Conservation (phyloP, 1,284 basidiomycete genomes). For the Quambalaria eucalypti region DNA sequence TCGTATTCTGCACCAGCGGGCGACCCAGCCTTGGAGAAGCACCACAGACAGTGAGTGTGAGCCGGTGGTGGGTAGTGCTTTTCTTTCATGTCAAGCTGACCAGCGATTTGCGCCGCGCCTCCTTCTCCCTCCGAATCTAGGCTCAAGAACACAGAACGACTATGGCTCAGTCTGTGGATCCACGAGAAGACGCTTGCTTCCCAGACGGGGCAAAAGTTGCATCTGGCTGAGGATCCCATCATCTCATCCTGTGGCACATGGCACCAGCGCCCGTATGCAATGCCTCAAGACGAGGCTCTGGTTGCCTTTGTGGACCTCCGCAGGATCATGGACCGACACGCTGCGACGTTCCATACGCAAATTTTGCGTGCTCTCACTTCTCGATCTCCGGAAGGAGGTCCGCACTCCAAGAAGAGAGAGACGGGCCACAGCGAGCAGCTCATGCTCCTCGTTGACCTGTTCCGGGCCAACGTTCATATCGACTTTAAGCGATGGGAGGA, state of each 20-base stretch:
- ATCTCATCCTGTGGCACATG: slow-evolving; percentile 16
- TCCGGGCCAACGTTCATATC: slow-evolving; percentile 14
- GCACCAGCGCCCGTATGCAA: slow-evolving; percentile 13
- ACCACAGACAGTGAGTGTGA: slow-evolving; percentile 13
- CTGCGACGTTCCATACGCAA: slow-evolving; percentile 16
- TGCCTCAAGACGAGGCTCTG: slow-evolving; percentile 23
- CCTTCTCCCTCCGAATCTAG: background rate
- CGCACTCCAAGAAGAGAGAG: background rate
- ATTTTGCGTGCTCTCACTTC: slow-evolving; percentile 12
- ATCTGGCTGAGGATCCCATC: slow-evolving; percentile 21
- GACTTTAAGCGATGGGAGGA: slow-evolving; percentile 26
- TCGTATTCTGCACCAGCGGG: slow-evolving; percentile 7
- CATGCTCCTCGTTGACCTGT: slow-evolving; percentile 13
- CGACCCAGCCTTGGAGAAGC: slow-evolving; percentile 8
- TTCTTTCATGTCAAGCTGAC: no score
- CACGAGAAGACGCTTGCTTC: slow-evolving; percentile 19
- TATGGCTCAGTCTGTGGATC: slow-evolving; percentile 27
- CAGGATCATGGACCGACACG: slow-evolving; percentile 13
- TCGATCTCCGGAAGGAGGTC: background rate
- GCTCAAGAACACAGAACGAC: slow-evolving; percentile 19
- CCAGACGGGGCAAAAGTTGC: slow-evolving; percentile 23
- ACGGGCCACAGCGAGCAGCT: slow-evolving; percentile 4
- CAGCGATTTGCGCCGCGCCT: background rate
- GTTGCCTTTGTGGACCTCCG: slow-evolving; percentile 21
- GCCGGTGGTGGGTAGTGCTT: no score